A percentile compares a stretch with the other conserved stretches of the same genome.
Evolutionary conservation across 2,329 filamentous ascomycete genomes (phyloP).

Genomic region (Didymella pinodella): DNA sequence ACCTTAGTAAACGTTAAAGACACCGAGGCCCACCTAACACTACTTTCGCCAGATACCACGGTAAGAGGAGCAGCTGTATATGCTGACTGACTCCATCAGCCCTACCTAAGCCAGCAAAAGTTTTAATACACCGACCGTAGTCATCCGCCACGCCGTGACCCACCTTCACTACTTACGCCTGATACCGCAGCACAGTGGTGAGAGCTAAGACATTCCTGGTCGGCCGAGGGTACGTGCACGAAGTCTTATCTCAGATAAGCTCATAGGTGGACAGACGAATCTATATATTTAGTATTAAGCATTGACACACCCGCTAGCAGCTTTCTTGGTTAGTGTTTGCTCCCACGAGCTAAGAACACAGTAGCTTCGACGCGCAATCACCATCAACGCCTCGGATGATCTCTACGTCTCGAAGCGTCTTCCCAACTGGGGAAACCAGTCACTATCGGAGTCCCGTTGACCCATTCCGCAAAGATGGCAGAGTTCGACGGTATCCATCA

Average conservation of each 20-base stretch:
- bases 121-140: too few relatives aligned
- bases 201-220: conserved; percentile 22
- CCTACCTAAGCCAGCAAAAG: too few relatives aligned
- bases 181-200: conserved; percentile 6
- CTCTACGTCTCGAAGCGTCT: conserved; percentile 19
- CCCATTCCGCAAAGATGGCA: too few relatives aligned
- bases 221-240: conserved; percentile 25
- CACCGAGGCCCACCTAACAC: too few relatives aligned
- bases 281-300: conserved; percentile 21
- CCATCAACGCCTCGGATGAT: conserved; percentile 25
- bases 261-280: conserved; percentile 14
- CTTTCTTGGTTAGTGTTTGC: conserved; percentile 29
- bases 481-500: too few relatives aligned
- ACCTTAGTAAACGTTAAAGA: too few relatives aligned
- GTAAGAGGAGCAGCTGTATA: too few relatives aligned
- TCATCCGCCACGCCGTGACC: too few relatives aligned
- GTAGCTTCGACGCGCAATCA: conserved; percentile 28
- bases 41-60: too few relatives aligned
- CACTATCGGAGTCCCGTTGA: conserved; percentile 16
- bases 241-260: conserved; percentile 32
- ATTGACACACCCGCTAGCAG: conserved; percentile 31
- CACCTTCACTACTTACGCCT: too few relatives aligned
- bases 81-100: too few relatives aligned
- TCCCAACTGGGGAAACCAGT: conserved; percentile 16
- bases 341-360: conserved; percentile 24